A percentile compares a stretch with the other conserved stretches of the same genome.
Evolutionary conservation across 2,329 filamentous ascomycete species (phyloP).

Genomic region (Aspergillus sp.): DNA sequence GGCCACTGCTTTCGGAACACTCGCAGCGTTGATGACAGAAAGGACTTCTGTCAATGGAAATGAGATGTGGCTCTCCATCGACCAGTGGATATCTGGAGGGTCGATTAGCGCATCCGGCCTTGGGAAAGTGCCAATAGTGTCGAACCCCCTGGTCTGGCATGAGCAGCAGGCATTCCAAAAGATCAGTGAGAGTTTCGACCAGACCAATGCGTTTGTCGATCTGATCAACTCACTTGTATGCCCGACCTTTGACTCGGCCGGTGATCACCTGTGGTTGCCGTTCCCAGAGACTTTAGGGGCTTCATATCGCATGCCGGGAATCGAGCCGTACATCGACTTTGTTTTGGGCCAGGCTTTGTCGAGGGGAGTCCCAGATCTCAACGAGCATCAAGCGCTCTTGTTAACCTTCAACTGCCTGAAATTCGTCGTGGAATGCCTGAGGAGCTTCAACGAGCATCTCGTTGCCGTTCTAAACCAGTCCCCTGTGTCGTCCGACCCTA

Average conservation of each 20-base stretch:
- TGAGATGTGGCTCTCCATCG: slow-evolving; percentile 69
- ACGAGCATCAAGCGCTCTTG: slow-evolving; percentile 60
- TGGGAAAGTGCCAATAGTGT: slow-evolving; percentile 35
- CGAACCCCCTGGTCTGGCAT: slow-evolving; percentile 33
- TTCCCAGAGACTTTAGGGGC: slow-evolving; percentile 81
- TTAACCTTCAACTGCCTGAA: slow-evolving; percentile 73
- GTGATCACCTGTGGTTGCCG: slow-evolving; percentile 64
- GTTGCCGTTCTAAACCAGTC: slow-evolving; percentile 76
- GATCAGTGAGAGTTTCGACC: slow-evolving; percentile 70
- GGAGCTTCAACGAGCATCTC: slow-evolving; percentile 87
- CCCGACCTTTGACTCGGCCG: slow-evolving; percentile 40
- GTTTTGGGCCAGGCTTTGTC: slow-evolving; percentile 70
- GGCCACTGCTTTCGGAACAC: slow-evolving; percentile 71
- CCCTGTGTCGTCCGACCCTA: slow-evolving; percentile 62
- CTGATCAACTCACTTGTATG: slow-evolving; percentile 63
- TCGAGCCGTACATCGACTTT: slow-evolving; percentile 90
- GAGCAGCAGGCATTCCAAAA: slow-evolving; percentile 61
- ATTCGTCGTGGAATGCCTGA: slow-evolving; percentile 69
- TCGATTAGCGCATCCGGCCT: slow-evolving; percentile 32
- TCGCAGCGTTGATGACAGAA: slow-evolving; percentile 64
- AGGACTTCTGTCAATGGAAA: slow-evolving; percentile 60
- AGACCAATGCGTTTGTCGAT: slow-evolving; percentile 73
- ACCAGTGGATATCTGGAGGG: slow-evolving; percentile 64
- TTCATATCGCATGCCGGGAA: slow-evolving; percentile 68
- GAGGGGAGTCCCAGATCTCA: slow-evolving; percentile 56